Evolutionary conservation across 2,329 filamentous ascomycete genomes (phyloP), one percentile per base, ranked within the genome.

Genomic region (Mycosphaerella sp.): DNA sequence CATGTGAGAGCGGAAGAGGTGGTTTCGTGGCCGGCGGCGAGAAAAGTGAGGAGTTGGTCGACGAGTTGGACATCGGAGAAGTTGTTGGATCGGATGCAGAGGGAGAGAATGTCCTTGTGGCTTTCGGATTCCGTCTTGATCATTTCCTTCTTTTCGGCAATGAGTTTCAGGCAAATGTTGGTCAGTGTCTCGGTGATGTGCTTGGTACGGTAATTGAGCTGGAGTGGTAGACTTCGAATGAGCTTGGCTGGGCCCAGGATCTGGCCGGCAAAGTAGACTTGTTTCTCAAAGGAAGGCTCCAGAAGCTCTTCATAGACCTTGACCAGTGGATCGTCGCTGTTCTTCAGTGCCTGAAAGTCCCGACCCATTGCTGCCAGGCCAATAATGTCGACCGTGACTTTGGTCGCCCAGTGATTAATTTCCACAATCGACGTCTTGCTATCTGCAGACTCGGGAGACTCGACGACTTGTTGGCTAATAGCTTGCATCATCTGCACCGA

Each of bases 1-100:
- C 87, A 92, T n/a, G 84, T 86, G 66, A 93, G 76, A 14, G 87
- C 79, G 1, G 83, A 80, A 1, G 88, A 82, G 0, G 87, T 91
- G 1, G 88, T 92, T 72, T 92, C 87, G 69, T 92, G 88, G 5
- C 74, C 78, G 3, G 78, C 78, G 2, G 78, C 79, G 3, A 82
- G 64, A 59, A 80, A 80, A 0, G 79, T 82, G 26, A 82, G 64
- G 1, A 81, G 70, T 52, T 81, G 79, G 58, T 81, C 78, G 6
- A 76, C 74, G 10, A 82, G 64, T n/a, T 74, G 70, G 3, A 71
- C 65, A 50, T 82, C 78, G 0, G 76, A 75, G 62, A 81, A 81
- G 51, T 76, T 73, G 50, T 75, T 74, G 2, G 75, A 76, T 56
- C 75, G 73, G 57, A 82, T 76, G 47, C 80, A 73, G 10, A 78